phyloP scores from a whole-genome alignment of 2,329 filamentous ascomycete genomes.

The Exophiala phaeomuriformis region DNA sequence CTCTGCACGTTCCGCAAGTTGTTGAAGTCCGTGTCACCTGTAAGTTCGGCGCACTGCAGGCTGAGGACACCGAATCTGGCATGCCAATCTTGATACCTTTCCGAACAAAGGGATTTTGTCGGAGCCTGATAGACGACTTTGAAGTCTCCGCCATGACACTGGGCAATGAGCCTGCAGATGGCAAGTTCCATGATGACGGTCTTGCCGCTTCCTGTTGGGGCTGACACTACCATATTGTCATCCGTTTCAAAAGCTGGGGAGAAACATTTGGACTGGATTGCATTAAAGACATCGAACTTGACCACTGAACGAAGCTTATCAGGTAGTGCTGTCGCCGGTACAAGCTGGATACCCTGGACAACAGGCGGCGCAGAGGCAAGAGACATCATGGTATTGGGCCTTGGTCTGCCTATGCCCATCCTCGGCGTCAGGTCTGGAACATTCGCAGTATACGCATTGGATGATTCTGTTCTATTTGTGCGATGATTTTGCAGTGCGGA shows the following conservation, averaged over 20 bases:
- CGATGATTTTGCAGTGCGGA: constrained; percentile 14
- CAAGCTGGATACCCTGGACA: constrained; percentile 54
- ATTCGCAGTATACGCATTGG: neutral
- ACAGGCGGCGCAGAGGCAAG: constrained; percentile 31
- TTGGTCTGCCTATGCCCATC: neutral
- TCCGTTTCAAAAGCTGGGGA: constrained; percentile 56
- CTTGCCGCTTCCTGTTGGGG: constrained; percentile 80
- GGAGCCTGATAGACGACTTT: constrained; percentile 83
- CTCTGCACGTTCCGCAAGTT: constrained; percentile 63
- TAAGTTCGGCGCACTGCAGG: constrained; percentile 67
- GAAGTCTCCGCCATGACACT: constrained; percentile 53
- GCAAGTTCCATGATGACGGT: constrained; percentile 75
- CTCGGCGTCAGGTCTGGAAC: neutral
- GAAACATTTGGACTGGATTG: constrained; percentile 75
- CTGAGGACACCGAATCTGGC: constrained; percentile 63
- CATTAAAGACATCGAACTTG: constrained; percentile 69
- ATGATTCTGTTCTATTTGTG: neutral
- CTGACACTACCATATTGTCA: constrained; percentile 71
- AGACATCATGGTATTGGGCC: neutral
- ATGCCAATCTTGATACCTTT: constrained; percentile 70
- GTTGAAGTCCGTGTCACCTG: constrained; percentile 65
- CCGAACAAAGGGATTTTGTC: constrained; percentile 73
- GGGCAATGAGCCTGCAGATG: constrained; percentile 62
- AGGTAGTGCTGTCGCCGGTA: constrained; percentile 55
- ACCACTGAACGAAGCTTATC: constrained; percentile 65